Evolutionary conservation across 768 basidiomycete species (phyloP).

Genomic region (Leucosporidium creatinivorum): DNA sequence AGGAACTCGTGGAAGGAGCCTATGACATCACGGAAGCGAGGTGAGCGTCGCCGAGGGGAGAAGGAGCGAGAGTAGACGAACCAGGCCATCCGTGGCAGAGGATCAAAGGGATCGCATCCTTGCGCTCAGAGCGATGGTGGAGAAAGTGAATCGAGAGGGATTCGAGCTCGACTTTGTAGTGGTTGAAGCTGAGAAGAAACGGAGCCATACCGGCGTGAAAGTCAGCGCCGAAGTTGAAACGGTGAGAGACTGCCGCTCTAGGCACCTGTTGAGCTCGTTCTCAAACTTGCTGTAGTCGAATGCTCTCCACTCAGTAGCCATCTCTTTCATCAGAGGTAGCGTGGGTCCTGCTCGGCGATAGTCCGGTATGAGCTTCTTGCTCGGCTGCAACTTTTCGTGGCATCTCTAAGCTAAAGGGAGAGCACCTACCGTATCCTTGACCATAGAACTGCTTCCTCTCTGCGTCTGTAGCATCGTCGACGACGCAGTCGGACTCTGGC

Average conservation of each 20-base stretch:
- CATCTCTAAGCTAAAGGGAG: neutral
- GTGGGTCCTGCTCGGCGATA: constrained; percentile 3
- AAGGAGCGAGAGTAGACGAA: neutral
- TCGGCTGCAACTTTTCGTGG: neutral
- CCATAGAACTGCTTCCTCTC: neutral
- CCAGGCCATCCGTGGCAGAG: constrained; percentile 36
- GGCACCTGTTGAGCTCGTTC: constrained; percentile 12
- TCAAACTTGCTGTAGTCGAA: neutral
- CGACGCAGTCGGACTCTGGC: constrained; percentile 6
- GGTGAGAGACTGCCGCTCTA: too few relatives aligned
- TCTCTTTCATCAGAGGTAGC: constrained; percentile 22
- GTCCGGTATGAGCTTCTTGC: neutral
- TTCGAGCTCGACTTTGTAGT: constrained; percentile 26
- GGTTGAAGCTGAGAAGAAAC: constrained; percentile 2
- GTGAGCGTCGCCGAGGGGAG: neutral
- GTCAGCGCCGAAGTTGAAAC: neutral
- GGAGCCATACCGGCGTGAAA: neutral
- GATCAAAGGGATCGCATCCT: constrained; percentile 33
- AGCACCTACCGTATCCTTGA: constrained; percentile 6
- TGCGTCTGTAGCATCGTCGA: neutral
- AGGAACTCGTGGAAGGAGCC: constrained; percentile 36
- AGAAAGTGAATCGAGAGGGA: constrained; percentile 34
- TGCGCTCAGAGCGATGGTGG: constrained; percentile 24
- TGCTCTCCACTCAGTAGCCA: constrained; percentile 8
- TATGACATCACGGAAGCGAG: neutral